Percentiles rank a stretch among this genome's conserved stretches.
These are phyloP conservation scores for Orobanche coerulescens DNA, from an alignment of 257 asterid genomes.

Conservation along the genomic window DNA sequence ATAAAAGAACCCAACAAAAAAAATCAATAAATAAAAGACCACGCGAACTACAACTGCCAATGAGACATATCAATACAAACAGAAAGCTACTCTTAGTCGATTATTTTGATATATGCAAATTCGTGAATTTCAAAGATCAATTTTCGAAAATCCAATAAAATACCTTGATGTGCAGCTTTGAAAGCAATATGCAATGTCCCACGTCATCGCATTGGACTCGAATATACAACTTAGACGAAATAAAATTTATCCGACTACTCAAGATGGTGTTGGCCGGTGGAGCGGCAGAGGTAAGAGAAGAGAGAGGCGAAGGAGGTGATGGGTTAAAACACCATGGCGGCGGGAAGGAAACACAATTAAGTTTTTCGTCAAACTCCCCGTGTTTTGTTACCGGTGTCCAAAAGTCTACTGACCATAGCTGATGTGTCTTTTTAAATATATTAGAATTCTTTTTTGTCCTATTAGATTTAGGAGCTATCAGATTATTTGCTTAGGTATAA, in stretches of 20 bases:
- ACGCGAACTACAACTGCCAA: neutral
- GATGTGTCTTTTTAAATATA: too few relatives aligned
- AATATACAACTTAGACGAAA: constrained; percentile 14
- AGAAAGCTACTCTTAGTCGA: neutral
- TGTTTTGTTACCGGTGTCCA: too few relatives aligned
- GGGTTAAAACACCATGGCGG: constrained; percentile 23
- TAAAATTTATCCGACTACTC: neutral
- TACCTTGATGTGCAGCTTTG: constrained; percentile 35
- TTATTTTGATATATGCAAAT: neutral
- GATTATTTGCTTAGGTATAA: too few relatives aligned
- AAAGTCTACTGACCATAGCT: too few relatives aligned
- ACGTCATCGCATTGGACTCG: constrained; percentile 28
- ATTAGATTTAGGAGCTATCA: too few relatives aligned
- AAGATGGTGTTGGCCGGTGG: neutral
- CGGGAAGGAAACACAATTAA: constrained; percentile 18
- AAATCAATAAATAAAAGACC: neutral
- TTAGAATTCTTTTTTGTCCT: too few relatives aligned
- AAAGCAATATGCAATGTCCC: constrained; percentile 35
- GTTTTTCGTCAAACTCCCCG: too few relatives aligned
- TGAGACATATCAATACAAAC: neutral
- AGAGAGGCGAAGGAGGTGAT: neutral
- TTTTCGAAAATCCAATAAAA: neutral
- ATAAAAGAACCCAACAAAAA: too few relatives aligned
- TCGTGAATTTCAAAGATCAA: neutral
- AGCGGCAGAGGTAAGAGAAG: neutral